These are phyloP conservation scores for Rhodosorus marinus DNA, from an alignment of 23 red algal species.

Conservation along the genomic window DNA sequence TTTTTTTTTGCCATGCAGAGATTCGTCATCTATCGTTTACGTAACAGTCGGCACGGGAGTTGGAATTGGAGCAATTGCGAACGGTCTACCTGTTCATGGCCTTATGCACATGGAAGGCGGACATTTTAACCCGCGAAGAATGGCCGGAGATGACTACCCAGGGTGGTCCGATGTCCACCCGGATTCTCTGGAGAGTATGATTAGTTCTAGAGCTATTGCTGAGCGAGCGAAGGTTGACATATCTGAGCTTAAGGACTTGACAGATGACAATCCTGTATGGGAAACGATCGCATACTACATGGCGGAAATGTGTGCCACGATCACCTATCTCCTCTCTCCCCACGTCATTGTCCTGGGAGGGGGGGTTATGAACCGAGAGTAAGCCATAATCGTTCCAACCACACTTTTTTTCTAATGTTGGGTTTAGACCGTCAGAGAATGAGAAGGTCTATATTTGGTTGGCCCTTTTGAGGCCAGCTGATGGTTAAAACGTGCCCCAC, in stretches of 20 bases:
- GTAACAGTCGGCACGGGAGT: constrained; percentile 95
- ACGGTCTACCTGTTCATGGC: constrained; percentile 63
- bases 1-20: neutral
- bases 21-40: constrained; percentile 32
- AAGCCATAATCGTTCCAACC: too few species aligned
- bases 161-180: constrained; percentile 3
- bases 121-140: constrained; percentile 23
- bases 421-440: too few species aligned
- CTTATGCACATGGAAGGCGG: constrained; percentile 81
- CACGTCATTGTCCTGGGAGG: constrained; percentile 75
- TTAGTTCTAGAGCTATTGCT: constrained; percentile 47
- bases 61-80: constrained; percentile 66
- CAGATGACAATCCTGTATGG: constrained; percentile 69
- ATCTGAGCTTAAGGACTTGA: constrained; percentile 8
- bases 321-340: constrained; percentile 69
- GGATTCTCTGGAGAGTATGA: constrained; percentile 62
- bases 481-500: too few species aligned
- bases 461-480: too few species aligned
- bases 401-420: too few species aligned
- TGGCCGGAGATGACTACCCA: constrained; percentile 17
- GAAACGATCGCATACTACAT: constrained; percentile 67
- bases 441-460: too few species aligned
- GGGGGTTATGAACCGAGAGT: constrained; percentile 57
- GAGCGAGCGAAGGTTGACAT: constrained; percentile 31
- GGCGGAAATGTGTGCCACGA: constrained; percentile 52